A percentile compares a stretch with the other conserved stretches of the same genome.
These are phyloP conservation scores for Colletotrichum tanaceti DNA, from an alignment of 2,329 filamentous ascomycete species.

Conservation along the genomic window DNA sequence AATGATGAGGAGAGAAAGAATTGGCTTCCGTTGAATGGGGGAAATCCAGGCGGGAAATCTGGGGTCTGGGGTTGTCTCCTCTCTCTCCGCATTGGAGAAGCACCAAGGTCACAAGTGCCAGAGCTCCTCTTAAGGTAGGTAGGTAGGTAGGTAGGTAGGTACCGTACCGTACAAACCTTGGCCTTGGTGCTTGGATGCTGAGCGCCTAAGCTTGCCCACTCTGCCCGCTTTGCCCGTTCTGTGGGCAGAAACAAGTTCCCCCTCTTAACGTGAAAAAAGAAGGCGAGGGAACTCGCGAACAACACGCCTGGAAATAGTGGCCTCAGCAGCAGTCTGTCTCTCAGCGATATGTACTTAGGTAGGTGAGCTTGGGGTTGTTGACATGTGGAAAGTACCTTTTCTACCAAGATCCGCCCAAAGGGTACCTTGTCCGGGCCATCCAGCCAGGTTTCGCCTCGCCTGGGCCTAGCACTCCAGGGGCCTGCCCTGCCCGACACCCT, in stretches of 20 bases:
- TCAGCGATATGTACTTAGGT: too few species aligned
- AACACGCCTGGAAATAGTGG: neutral
- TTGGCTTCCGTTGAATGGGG: conserved; percentile 44
- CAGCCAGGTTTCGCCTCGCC: conserved; percentile 12
- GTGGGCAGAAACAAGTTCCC: neutral
- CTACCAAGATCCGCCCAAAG: neutral
- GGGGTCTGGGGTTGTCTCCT: conserved; percentile 50
- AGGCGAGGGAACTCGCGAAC: neutral
- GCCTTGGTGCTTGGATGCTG: too few species aligned
- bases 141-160: too few species aligned
- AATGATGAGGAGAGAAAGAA: conserved; percentile 43
- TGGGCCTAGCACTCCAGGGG: conserved; percentile 28
- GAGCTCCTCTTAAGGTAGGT: too few species aligned
- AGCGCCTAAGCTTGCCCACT: neutral
- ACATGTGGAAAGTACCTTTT: conserved; percentile 35
- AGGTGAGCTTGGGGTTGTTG: conserved; percentile 32
- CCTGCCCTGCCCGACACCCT: conserved; percentile 25
- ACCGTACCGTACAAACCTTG: too few species aligned
- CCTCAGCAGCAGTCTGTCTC: conserved; percentile 1
- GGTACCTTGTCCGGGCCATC: conserved; percentile 12
- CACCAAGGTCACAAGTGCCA: neutral
- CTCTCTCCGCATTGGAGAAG: conserved; percentile 57
- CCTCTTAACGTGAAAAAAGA: neutral
- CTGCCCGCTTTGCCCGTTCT: neutral
- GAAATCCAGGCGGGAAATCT: conserved; percentile 39